A percentile compares a stretch with the other conserved stretches of the same genome.
phyloP scores from a whole-genome alignment of 345 rosid genomes.

The Eucalyptus urophylla region DNA sequence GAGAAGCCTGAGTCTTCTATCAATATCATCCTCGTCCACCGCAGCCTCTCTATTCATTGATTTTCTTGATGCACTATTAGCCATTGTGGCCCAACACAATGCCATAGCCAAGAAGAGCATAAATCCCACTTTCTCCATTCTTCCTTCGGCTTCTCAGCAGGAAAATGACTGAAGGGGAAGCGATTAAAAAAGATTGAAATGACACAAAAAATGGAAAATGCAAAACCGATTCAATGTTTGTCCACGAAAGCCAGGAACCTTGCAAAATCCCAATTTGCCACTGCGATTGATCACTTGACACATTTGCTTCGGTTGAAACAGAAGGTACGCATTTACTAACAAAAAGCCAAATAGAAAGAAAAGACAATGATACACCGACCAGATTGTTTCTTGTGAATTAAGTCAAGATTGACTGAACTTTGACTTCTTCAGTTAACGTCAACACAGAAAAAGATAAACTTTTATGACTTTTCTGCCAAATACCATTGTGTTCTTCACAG shows the following conservation, averaged over 20 bases:
- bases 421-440: neutral
- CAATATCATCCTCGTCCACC: neutral
- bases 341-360: neutral
- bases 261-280: neutral
- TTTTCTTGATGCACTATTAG: neutral
- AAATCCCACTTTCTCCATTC: neutral
- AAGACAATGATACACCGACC: neutral
- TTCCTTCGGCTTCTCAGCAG: neutral
- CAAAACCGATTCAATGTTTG: neutral
- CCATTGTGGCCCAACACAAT: neutral
- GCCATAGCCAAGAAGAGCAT: neutral
- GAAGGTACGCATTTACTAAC: neutral
- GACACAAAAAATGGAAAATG: neutral
- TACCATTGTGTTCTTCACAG: neutral
- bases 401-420: neutral
- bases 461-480: neutral
- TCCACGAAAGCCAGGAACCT: neutral
- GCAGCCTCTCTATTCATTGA: neutral
- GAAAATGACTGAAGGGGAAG: neutral
- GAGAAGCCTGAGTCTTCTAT: slow-evolving; percentile 18
- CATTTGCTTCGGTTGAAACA: neutral
- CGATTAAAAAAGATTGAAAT: neutral
- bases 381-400: neutral
- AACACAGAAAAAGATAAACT: neutral
- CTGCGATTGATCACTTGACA: neutral